Conservation (phyloP, 768 basidiomycete species). For the Tricholoma flavovirens region DNA sequence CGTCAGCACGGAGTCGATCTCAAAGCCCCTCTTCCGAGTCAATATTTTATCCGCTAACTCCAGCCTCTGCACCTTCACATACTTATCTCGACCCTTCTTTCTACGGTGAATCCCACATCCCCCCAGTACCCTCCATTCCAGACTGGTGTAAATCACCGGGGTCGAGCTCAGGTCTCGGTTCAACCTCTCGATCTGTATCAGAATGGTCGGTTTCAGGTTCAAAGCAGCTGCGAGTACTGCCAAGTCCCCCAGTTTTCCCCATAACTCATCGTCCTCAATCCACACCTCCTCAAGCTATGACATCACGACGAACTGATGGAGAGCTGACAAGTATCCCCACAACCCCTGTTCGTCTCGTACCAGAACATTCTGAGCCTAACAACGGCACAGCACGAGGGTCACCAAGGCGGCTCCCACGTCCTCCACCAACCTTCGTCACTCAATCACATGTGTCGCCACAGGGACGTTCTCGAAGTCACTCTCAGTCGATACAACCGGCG, state of each 20-base stretch:
- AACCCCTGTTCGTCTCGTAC: slow-evolving; percentile 1
- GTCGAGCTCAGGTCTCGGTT: slow-evolving; percentile 1
- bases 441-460: neutral
- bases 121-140: slow-evolving; percentile 35
- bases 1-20: slow-evolving; percentile 20
- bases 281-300: slow-evolving; percentile 18
- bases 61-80: slow-evolving; percentile 40
- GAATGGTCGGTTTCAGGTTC: slow-evolving; percentile 2
- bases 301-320: slow-evolving; percentile 3
- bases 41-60: slow-evolving; percentile 34
- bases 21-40: slow-evolving; percentile 48
- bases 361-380: neutral
- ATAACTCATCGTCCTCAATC: slow-evolving; percentile 16
- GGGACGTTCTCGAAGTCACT: slow-evolving; percentile 1
- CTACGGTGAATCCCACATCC: slow-evolving; percentile 25
- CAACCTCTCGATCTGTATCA: slow-evolving; percentile 9
- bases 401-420: slow-evolving; percentile 4
- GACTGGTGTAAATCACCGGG: slow-evolving; percentile 19
- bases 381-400: neutral
- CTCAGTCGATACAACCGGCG: neutral
- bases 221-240: slow-evolving; percentile 19
- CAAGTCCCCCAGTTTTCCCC: slow-evolving; percentile 12
- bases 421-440: neutral
- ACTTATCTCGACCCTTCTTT: slow-evolving; percentile 38
- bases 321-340: neutral